phyloP scores from a whole-genome alignment of 257 asterid genomes.

The Solanum etuberosum region DNA sequence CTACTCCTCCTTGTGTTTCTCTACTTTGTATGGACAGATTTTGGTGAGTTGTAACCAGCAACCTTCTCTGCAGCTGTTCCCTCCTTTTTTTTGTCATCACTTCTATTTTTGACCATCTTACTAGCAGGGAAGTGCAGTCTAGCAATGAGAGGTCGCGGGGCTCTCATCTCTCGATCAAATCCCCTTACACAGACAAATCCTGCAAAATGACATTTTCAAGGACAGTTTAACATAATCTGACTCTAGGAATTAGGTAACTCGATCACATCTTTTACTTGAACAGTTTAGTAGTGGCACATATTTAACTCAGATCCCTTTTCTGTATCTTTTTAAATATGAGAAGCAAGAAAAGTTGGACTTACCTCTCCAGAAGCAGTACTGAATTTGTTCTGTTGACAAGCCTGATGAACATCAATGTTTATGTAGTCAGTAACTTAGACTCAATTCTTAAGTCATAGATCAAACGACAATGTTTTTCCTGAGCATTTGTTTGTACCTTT shows the following conservation, averaged over 20 bases:
- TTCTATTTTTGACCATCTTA: constrained; percentile 10
- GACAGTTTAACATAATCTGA: neutral
- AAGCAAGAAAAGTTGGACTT: constrained; percentile 7
- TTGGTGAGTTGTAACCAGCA: constrained; percentile 16
- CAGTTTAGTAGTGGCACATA: neutral
- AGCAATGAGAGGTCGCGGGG: constrained; percentile 25
- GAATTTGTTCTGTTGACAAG: constrained; percentile 61
- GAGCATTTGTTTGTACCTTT: constrained; percentile 37
- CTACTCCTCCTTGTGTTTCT: constrained; percentile 13
- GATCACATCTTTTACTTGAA: neutral
- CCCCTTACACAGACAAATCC: constrained; percentile 46
- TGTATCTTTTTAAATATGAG: neutral
- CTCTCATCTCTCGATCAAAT: constrained; percentile 15
- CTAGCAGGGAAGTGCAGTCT: constrained; percentile 30
- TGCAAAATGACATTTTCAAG: constrained; percentile 12
- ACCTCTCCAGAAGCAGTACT: constrained; percentile 94
- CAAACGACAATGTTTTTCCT: neutral
- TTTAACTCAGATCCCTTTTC: neutral
- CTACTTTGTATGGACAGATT: constrained; percentile 8
- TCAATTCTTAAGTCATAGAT: constrained; percentile 4
- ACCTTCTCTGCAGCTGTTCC: constrained; percentile 8
- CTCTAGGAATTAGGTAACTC: neutral
- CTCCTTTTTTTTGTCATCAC: constrained; percentile 7
- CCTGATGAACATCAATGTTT: constrained; percentile 36
- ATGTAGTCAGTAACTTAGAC: constrained; percentile 11